phyloP scores from a whole-genome alignment of 345 rosid species.

The Eucalyptus erythrocorys region DNA sequence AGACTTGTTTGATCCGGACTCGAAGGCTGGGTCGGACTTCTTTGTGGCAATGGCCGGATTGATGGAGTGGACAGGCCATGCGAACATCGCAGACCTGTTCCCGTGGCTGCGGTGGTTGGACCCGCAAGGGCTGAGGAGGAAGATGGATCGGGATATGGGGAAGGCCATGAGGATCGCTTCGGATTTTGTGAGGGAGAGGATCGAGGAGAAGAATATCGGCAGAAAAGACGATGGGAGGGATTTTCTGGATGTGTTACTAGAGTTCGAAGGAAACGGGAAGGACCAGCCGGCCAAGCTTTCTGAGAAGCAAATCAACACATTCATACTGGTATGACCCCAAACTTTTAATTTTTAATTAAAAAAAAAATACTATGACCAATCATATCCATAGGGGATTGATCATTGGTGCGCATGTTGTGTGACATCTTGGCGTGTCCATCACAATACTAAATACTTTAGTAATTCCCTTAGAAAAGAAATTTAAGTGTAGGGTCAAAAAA shows the following conservation, averaged over 20 bases:
- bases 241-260: slow-evolving; percentile 44
- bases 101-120: slow-evolving; percentile 38
- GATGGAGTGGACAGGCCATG: slow-evolving; percentile 22
- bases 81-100: slow-evolving; percentile 25
- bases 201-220: background rate
- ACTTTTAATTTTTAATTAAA: background rate
- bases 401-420: background rate
- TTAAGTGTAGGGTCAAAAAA: background rate
- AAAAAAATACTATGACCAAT: background rate
- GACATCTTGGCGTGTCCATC: background rate
- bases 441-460: background rate
- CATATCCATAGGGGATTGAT: background rate
- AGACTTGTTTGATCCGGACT: slow-evolving; percentile 27
- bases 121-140: slow-evolving; percentile 38
- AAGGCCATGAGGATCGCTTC: slow-evolving; percentile 33
- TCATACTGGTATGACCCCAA: slow-evolving; percentile 25
- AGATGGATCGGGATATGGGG: slow-evolving; percentile 34
- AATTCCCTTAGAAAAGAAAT: background rate
- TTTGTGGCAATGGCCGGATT: slow-evolving; percentile 11
- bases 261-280: slow-evolving; percentile 29
- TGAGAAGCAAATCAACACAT: slow-evolving; percentile 11
- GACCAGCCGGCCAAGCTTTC: slow-evolving; percentile 32
- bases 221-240: slow-evolving; percentile 1
- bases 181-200: slow-evolving; percentile 20
- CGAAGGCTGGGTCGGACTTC: slow-evolving; percentile 14